A percentile compares a stretch with the other conserved stretches of the same genome.
Conservation (phyloP, 257 asterid genomes). For the Nicotiana noctiflora region DNA sequence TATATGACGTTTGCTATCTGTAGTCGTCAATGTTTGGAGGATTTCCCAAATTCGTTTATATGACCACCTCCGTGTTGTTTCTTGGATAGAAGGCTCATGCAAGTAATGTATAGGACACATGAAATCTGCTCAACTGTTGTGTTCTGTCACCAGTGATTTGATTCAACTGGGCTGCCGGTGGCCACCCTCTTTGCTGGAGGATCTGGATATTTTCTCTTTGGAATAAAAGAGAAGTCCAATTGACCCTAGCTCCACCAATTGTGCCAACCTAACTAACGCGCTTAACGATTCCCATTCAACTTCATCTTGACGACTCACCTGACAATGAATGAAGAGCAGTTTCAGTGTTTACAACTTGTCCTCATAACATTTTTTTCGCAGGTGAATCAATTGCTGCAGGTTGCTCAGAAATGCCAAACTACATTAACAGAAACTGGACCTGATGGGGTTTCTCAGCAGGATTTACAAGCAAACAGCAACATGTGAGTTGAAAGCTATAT, state of each 20-base stretch:
- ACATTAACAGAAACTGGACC: slow-evolving; percentile 84
- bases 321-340: not conserved
- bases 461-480: slow-evolving; percentile 80
- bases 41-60: not conserved
- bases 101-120: not conserved
- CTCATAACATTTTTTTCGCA: slow-evolving; percentile 22
- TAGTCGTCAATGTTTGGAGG: not conserved
- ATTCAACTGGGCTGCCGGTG: not conserved
- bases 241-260: not conserved
- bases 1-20: not conserved
- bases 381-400: slow-evolving; percentile 92
- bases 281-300: not conserved
- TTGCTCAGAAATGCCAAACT: slow-evolving; percentile 94
- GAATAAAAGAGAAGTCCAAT: not conserved
- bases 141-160: not conserved
- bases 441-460: slow-evolving; percentile 77
- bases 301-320: not conserved
- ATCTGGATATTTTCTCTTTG: not conserved
- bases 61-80: not conserved
- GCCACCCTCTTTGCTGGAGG: not conserved
- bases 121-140: not conserved
- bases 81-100: not conserved
- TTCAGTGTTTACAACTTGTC: not conserved
- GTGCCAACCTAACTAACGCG: not conserved
- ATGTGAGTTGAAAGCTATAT: slow-evolving; percentile 45